These are phyloP conservation scores for Alloascoidea hylecoeti DNA, from an alignment of 805 yeast species.

Conservation along the genomic window DNA sequence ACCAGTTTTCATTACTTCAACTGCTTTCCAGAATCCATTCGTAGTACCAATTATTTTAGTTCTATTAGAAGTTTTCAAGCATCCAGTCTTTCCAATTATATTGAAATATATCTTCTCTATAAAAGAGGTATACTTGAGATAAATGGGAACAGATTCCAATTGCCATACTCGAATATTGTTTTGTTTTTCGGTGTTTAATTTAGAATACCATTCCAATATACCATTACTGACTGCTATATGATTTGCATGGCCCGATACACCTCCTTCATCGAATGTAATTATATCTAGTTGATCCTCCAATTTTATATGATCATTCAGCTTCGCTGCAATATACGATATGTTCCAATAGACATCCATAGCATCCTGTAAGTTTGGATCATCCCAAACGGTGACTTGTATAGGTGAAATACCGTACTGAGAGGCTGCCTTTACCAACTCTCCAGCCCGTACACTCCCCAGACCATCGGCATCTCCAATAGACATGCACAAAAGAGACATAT, in stretches of 20 bases:
- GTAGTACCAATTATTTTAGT: no score
- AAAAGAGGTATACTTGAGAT: slow-evolving; percentile 19
- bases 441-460: slow-evolving; percentile 45
- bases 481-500: slow-evolving; percentile 50
- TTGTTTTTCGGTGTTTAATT: background rate
- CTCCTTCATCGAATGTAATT: slow-evolving; percentile 68
- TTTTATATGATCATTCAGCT: slow-evolving; percentile 19
- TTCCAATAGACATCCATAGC: slow-evolving; percentile 62
- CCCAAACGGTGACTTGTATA: slow-evolving; percentile 24
- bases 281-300: slow-evolving; percentile 17
- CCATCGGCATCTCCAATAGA: slow-evolving; percentile 71
- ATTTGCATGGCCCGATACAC: slow-evolving; percentile 83
- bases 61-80: slow-evolving; percentile 5
- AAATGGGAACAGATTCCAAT: slow-evolving; percentile 18
- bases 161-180: slow-evolving; percentile 12
- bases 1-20: slow-evolving; percentile 67
- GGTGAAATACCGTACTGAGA: slow-evolving; percentile 32
- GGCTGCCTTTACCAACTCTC: slow-evolving; percentile 46
- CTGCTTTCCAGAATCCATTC: slow-evolving; percentile 17
- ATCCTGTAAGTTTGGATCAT: slow-evolving; percentile 42
- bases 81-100: no score
- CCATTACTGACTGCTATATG: slow-evolving; percentile 56
- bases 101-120: no score
- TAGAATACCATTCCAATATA: slow-evolving; percentile 16
- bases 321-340: slow-evolving; percentile 20